Evolutionary conservation across 2,329 filamentous ascomycete genomes (phyloP).

Genomic region (Arachnomyces sp.): DNA sequence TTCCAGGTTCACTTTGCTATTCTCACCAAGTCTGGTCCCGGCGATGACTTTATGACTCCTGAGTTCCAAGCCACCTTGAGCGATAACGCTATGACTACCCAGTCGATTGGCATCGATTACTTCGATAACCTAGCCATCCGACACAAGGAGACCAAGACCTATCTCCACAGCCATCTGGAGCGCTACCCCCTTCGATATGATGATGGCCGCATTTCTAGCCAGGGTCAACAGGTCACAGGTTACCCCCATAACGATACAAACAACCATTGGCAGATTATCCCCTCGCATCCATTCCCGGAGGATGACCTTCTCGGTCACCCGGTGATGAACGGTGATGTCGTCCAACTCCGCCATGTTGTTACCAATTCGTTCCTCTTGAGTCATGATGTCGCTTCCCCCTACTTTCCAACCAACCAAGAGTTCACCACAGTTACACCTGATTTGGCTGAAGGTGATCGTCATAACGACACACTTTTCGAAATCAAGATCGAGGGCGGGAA

Average conservation of each 20-base stretch:
- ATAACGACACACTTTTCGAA: conserved; percentile 89
- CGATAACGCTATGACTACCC: conserved; percentile 87
- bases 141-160: conserved; percentile 97
- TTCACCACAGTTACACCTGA: conserved; percentile 76
- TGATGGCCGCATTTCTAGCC: conserved; percentile 92
- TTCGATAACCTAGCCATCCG: conserved; percentile 79
- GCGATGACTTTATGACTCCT: conserved; percentile 97
- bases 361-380: conserved; percentile 83
- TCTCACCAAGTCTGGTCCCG: conserved; percentile 77
- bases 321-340: conserved; percentile 75
- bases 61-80: conserved; percentile 96
- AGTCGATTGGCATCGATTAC: conserved; percentile 80
- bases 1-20: conserved; percentile 99
- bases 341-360: conserved; percentile 77
- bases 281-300: conserved; percentile 47
- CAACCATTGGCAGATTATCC: conserved; percentile 94
- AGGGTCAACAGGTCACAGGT: conserved; percentile 95
- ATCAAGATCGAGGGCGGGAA: conserved; percentile 85
- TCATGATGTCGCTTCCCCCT: conserved; percentile 95
- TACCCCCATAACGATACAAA: conserved; percentile 98
- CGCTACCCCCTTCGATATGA: conserved; percentile 91
- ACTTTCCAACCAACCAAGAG: conserved; percentile 95
- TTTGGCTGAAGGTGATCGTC: conserved; percentile 64
- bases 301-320: conserved; percentile 52
- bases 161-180: conserved; percentile 87